These are phyloP conservation scores for Penicillium sp. DNA, from an alignment of 2,329 filamentous ascomycete species.

Conservation along the genomic window DNA sequence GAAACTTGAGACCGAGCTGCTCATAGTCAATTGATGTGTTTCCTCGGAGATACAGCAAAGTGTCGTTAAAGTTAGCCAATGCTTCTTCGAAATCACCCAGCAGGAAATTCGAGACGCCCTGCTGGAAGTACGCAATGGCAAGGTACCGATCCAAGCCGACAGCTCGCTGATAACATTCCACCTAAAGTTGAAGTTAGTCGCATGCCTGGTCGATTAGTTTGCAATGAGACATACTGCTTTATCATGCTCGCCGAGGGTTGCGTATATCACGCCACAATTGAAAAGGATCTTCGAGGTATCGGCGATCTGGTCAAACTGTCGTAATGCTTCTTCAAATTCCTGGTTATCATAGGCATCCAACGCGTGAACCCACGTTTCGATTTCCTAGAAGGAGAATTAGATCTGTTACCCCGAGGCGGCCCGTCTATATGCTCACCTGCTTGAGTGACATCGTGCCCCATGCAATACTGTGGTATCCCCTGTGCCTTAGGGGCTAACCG, in stretches of 20 bases:
- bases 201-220: neutral
- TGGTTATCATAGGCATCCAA: conserved; percentile 93
- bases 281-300: conserved; percentile 98
- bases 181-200: conserved; percentile 53
- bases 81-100: conserved; percentile 97
- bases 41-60: conserved; percentile 85
- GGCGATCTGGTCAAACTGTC: conserved; percentile 78
- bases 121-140: conserved; percentile 96
- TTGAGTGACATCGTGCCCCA: conserved; percentile 56
- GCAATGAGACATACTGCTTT: conserved; percentile 68
- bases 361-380: conserved; percentile 95
- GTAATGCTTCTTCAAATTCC: conserved; percentile 87
- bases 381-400: conserved; percentile 60
- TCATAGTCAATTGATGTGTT: conserved; percentile 99
- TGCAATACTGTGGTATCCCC: neutral
- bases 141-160: conserved; percentile 91
- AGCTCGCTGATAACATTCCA: conserved; percentile 91
- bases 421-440: conserved; percentile 47
- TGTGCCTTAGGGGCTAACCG: neutral
- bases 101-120: conserved; percentile 96
- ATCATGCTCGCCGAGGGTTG: conserved; percentile 91
- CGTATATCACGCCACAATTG: conserved; percentile 97
- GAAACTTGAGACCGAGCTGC: conserved; percentile 91
- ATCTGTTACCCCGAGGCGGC: neutral
- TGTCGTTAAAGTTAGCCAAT: conserved; percentile 97